Evolutionary conservation across 306 rosid species (phyloP).

Genomic region (Spatholobus suberectus): DNA sequence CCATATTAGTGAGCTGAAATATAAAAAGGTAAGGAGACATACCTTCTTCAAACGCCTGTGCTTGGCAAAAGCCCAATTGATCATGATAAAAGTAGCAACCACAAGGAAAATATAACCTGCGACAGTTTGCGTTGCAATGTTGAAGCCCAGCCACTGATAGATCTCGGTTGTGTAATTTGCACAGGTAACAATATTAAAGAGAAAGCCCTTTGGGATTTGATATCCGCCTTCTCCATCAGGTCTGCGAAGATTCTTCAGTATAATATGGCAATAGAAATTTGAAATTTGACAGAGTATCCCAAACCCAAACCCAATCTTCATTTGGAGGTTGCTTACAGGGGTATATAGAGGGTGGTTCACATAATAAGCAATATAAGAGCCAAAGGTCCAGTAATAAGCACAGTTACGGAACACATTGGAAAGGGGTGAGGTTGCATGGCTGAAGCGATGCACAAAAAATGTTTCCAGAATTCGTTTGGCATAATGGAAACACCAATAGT

Average conservation of each 20-base stretch:
- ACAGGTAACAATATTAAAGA: conserved; percentile 93
- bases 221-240: conserved; percentile 91
- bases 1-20: not conserved
- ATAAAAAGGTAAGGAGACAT: conserved; percentile 23
- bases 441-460: conserved; percentile 91
- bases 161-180: conserved; percentile 98
- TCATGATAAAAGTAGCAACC: conserved; percentile 87
- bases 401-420: conserved; percentile 96
- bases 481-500: conserved; percentile 97
- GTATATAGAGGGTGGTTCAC: conserved; percentile 91
- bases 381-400: conserved; percentile 96
- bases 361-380: conserved; percentile 76
- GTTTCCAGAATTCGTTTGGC: conserved; percentile 94
- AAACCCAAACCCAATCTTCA: conserved; percentile 89
- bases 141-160: conserved; percentile 99
- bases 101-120: conserved; percentile 81
- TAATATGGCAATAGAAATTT: conserved; percentile 85
- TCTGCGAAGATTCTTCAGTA: conserved; percentile 80
- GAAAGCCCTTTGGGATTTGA: conserved; percentile 90
- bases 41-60: conserved; percentile 98
- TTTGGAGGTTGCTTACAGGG: conserved; percentile 85
- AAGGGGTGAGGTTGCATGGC: conserved; percentile 97
- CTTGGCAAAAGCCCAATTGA: conserved; percentile 97
- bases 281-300: conserved; percentile 78
- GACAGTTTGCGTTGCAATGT: conserved; percentile 88